Evolutionary conservation across 345 rosid species (phyloP), one percentile per base, ranked within the genome.

Genomic region (Hypericum perforatum): DNA sequence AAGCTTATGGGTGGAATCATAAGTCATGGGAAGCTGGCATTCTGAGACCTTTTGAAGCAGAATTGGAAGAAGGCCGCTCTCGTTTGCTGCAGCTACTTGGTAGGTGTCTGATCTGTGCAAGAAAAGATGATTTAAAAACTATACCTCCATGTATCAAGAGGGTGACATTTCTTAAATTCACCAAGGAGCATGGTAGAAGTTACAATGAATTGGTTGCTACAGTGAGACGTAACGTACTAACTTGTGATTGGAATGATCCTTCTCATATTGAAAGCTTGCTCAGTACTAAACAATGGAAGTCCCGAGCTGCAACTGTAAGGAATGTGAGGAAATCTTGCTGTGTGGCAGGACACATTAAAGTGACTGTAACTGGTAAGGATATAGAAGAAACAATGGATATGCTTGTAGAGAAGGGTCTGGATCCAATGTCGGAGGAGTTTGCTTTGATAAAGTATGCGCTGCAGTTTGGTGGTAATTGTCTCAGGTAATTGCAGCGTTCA

Each of bases 191-290:
- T 63, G 96, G 96, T 53, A 78, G 71, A 74, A 82, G 90, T 74
- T 92, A 88, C 69, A 92, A 92, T 70, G 98, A 92, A 77, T 62
- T 92, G 71, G 90, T 88, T 41, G 96, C 70, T 58, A 83, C 98
- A 39, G 96, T 88, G 49, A 73, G 95, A 56, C 81, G 98, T 49
- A 92, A 92, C 66, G 77, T 92, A 63, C 71, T 92, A 56, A 78
- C 80, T 79, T 96, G 96, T 65, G 98, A 92, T 69, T 92, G 98
- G 98, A 92, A 92, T 61, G 98, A 92, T 74, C 98, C 98, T 41
- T 81, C 96, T 56, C 98, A 92, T 65, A 78, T 92, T 56, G 96
- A 92, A 78, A 92, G 98, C 69, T 76, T 92, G 74, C 82, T 92
- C 51, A 92, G 88, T 71, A 82, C 86, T 43, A 92, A 83, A 76